These are phyloP conservation scores for Neopestalotiopsis sp. DNA, from an alignment of 2,329 filamentous ascomycete genomes.

Conservation along the genomic window DNA sequence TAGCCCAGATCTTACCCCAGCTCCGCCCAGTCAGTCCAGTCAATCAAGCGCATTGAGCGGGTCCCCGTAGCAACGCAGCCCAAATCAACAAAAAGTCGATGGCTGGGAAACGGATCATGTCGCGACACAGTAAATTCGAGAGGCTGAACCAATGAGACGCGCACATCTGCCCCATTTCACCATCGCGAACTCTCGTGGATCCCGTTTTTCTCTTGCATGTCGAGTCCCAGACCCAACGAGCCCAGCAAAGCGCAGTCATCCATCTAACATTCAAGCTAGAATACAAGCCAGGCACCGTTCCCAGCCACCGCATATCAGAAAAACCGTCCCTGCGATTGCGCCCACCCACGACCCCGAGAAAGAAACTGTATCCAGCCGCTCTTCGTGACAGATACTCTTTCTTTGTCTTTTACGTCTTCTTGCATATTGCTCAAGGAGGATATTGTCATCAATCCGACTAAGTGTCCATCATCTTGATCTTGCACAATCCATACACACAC, in stretches of 20 bases:
- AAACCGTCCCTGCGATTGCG: not conserved
- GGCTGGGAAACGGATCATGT: constrained; percentile 19
- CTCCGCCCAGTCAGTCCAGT: constrained; percentile 1
- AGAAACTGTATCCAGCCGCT: not conserved
- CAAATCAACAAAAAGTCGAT: constrained; percentile 20
- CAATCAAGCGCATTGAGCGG: not conserved
- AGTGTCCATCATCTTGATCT: constrained; percentile 7
- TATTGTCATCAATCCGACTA: constrained; percentile 12
- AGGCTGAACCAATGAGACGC: constrained; percentile 20
- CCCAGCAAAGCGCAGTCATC: not conserved
- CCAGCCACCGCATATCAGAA: not conserved
- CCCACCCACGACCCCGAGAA: not conserved
- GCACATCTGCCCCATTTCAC: not conserved
- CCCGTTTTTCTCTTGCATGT: not conserved
- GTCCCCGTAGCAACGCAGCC: constrained; percentile 15
- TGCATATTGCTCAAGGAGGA: constrained; percentile 2
- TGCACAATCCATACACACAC: constrained; percentile 9
- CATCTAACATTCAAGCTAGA: not conserved
- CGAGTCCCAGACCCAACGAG: not conserved
- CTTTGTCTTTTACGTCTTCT: not conserved
- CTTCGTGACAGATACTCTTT: not conserved
- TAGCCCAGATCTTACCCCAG: constrained; percentile 5
- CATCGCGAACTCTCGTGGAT: not conserved
- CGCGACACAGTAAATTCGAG: constrained; percentile 14
- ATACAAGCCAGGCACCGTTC: not conserved